A percentile compares a stretch with the other conserved stretches of the same genome.
phyloP scores from a whole-genome alignment of 345 rosid genomes.

The Arabidopsis thaliana region DNA sequence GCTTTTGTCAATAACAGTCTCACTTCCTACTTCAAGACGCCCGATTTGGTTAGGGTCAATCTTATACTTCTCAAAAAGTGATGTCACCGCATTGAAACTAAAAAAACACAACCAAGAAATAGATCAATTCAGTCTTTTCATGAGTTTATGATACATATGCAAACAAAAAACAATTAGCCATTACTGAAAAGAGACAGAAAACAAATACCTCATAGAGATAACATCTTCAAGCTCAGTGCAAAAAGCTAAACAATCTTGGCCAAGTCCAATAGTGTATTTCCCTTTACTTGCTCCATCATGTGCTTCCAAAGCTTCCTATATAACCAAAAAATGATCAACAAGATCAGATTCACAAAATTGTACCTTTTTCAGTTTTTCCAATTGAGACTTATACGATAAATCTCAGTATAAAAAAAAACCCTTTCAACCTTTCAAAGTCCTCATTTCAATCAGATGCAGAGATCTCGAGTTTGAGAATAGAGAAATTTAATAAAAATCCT shows the following conservation, averaged over 20 bases:
- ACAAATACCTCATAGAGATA: constrained; percentile 87
- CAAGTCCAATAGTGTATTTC: constrained; percentile 97
- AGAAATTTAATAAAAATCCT: not conserved
- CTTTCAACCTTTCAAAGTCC: no score
- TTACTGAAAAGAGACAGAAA: not conserved
- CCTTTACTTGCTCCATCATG: constrained; percentile 99
- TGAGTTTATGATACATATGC: not conserved
- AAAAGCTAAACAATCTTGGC: constrained; percentile 97
- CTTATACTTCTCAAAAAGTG: constrained; percentile 89
- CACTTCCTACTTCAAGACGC: constrained; percentile 98
- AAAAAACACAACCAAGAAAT: constrained; percentile 28
- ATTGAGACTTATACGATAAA: no score
- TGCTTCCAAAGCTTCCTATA: constrained; percentile 87
- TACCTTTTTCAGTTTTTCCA: no score
- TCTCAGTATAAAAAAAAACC: no score
- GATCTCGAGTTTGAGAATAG: constrained; percentile 26
- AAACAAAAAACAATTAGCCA: not conserved
- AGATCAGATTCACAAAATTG: no score
- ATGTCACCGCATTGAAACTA: constrained; percentile 89
- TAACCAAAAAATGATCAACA: not conserved
- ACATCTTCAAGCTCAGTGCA: constrained; percentile 99
- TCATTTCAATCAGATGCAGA: not conserved
- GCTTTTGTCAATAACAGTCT: constrained; percentile 99
- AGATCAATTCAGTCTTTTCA: constrained; percentile 17
- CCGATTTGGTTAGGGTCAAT: constrained; percentile 95